phyloP scores from a whole-genome alignment of 768 basidiomycete genomes.

The Inosperma sp. region DNA sequence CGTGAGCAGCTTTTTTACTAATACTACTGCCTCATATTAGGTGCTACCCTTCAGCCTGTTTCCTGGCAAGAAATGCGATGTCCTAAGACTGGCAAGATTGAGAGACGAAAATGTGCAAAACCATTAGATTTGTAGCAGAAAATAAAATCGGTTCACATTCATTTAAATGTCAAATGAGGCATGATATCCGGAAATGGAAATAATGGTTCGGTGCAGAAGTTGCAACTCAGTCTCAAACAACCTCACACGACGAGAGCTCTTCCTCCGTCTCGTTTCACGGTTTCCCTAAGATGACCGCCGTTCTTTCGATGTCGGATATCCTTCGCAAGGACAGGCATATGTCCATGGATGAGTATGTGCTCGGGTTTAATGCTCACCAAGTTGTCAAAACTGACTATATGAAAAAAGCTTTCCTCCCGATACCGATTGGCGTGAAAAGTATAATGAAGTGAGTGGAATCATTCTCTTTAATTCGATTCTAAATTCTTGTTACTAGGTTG shows the following conservation, averaged over 20 bases:
- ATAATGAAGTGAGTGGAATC: conserved; percentile 51
- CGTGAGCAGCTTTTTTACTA: conserved; percentile 1
- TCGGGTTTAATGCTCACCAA: conserved; percentile 7
- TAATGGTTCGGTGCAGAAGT: conserved; percentile 13
- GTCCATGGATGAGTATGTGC: conserved; percentile 58
- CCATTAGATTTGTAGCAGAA: conserved; percentile 55
- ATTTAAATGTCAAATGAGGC: neutral
- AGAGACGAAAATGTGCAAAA: conserved; percentile 84
- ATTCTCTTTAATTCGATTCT: neutral
- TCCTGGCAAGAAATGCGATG: conserved; percentile 93
- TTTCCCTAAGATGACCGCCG: conserved; percentile 51
- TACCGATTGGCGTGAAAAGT: conserved; percentile 74
- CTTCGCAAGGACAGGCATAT: conserved; percentile 56
- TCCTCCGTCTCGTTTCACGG: conserved; percentile 13
- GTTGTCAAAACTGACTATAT: conserved; percentile 19
- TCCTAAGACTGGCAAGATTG: conserved; percentile 70
- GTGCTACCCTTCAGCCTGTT: conserved; percentile 77
- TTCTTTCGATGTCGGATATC: conserved; percentile 56
- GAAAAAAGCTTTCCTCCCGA: conserved; percentile 47
- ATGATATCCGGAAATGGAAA: conserved; percentile 11
- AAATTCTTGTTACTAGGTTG: conserved; percentile 38
- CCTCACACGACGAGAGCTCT: conserved; percentile 19
- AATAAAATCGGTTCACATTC: conserved; percentile 2
- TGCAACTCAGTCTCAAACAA: conserved; percentile 21
- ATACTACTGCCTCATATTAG: too few relatives aligned